Conservation (phyloP, 306 rosid species). For the Vigna unguiculata region DNA sequence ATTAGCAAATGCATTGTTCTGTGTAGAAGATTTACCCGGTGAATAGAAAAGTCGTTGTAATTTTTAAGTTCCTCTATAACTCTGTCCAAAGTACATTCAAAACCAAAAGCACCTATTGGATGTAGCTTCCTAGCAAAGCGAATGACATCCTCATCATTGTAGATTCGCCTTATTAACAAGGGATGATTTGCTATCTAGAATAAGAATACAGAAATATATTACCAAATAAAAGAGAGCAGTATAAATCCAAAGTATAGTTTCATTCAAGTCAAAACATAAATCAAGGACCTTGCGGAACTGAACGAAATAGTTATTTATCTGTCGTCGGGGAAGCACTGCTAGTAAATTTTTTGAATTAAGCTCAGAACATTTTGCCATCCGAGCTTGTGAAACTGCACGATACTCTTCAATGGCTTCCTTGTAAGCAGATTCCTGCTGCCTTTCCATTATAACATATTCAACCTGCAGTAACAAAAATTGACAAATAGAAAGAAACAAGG, state of each 20-base stretch:
- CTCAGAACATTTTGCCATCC: conserved; percentile 61
- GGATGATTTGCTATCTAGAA: conserved; percentile 97
- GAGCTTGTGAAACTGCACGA: conserved; percentile 85
- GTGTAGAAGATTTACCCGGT: conserved; percentile 67
- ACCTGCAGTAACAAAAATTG: conserved; percentile 64
- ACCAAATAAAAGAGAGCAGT: not conserved
- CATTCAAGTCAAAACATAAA: conserved; percentile 25
- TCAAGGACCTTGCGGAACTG: conserved; percentile 91
- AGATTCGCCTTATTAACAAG: conserved; percentile 86
- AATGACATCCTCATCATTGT: conserved; percentile 83
- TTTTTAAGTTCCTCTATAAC: conserved; percentile 83
- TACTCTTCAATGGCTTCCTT: conserved; percentile 93
- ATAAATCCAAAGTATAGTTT: not conserved
- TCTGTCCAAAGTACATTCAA: conserved; percentile 89
- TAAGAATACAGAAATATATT: conserved; percentile 28
- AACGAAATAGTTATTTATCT: conserved; percentile 92
- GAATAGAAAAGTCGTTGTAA: conserved; percentile 89
- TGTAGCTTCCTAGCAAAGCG: conserved; percentile 86
- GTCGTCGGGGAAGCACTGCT: conserved; percentile 75
- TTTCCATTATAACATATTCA: conserved; percentile 84
- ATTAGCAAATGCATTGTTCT: conserved; percentile 2
- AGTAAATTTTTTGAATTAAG: conserved; percentile 50
- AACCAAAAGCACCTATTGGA: conserved; percentile 92
- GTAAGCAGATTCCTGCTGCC: conserved; percentile 78
- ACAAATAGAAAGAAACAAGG: conserved; percentile 36